Evolutionary conservation across 305 asterid species (phyloP).

Genomic region (Solanum aculeatissimum): DNA sequence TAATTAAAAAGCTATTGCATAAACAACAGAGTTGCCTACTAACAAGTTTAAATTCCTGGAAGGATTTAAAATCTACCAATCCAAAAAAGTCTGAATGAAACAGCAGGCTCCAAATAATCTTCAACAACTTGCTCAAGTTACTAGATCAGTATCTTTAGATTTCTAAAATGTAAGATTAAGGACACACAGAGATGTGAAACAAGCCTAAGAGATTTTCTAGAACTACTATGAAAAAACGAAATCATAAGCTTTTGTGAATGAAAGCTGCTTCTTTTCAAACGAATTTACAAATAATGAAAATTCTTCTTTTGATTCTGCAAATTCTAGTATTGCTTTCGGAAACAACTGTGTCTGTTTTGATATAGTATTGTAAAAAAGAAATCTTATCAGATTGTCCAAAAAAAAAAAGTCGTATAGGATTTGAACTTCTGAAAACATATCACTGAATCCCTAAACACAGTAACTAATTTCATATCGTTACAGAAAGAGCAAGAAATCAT

Average conservation of each 20-base stretch:
- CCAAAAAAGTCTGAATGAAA: not conserved
- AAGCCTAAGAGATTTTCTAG: too few species aligned
- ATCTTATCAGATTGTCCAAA: too few species aligned
- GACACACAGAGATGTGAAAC: too few species aligned
- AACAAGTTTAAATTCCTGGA: not conserved
- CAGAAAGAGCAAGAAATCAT: not conserved
- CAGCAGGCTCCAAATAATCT: not conserved
- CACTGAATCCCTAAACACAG: not conserved
- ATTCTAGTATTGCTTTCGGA: not conserved
- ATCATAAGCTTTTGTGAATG: too few species aligned
- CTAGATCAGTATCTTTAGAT: not conserved
- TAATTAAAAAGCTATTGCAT: not conserved
- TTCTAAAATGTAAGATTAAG: not conserved
- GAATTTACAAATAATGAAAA: not conserved
- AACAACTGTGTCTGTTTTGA: not conserved
- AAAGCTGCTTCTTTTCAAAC: not conserved
- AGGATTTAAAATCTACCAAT: not conserved
- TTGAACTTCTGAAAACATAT: not conserved
- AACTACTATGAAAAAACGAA: too few species aligned
- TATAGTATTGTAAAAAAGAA: not conserved
- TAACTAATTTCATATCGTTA: not conserved
- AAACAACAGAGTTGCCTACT: not conserved
- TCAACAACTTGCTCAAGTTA: not conserved
- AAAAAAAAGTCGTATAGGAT: not conserved
- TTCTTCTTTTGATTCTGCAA: not conserved